These are phyloP conservation scores for Yamadazyma triangularis DNA, from an alignment of 1,139 yeast species.

Conservation along the genomic window DNA sequence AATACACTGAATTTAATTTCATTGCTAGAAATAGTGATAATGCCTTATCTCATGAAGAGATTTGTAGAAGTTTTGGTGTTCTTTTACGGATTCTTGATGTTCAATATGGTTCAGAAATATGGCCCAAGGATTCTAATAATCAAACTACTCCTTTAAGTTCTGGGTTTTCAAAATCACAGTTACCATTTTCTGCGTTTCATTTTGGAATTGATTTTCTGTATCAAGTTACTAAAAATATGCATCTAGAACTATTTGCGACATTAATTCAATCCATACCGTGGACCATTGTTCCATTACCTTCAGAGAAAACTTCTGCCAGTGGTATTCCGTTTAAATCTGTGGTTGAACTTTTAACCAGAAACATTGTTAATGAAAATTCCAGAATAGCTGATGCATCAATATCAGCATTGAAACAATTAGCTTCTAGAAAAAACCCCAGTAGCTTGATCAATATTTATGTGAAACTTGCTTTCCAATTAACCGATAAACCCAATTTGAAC, in stretches of 20 bases:
- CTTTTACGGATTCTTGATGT: constrained; percentile 59
- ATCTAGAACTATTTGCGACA: constrained; percentile 63
- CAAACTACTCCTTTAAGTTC: constrained; percentile 12
- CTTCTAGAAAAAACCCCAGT: constrained; percentile 68
- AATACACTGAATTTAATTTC: constrained; percentile 26
- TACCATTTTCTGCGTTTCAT: constrained; percentile 44
- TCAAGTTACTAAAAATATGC: constrained; percentile 30
- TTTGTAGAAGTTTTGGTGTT: constrained; percentile 57
- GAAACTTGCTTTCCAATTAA: constrained; percentile 73
- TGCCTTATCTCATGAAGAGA: constrained; percentile 66
- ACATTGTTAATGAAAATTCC: constrained; percentile 64
- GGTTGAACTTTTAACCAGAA: constrained; percentile 71
- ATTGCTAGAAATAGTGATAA: constrained; percentile 43
- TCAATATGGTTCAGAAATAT: constrained; percentile 48
- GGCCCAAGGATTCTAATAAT: constrained; percentile 17
- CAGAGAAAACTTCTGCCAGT: constrained; percentile 24
- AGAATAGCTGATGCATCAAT: constrained; percentile 62
- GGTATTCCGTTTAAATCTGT: constrained; percentile 54
- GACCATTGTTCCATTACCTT: constrained; percentile 44
- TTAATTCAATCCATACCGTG: constrained; percentile 68
- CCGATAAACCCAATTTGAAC: constrained; percentile 52
- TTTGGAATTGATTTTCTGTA: constrained; percentile 46
- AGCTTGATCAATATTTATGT: constrained; percentile 71
- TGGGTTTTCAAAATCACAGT: constrained; percentile 17
- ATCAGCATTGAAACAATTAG: constrained; percentile 59